These are phyloP conservation scores for Penicillium sp. DNA, from an alignment of 2,329 filamentous ascomycete species.

Conservation along the genomic window DNA sequence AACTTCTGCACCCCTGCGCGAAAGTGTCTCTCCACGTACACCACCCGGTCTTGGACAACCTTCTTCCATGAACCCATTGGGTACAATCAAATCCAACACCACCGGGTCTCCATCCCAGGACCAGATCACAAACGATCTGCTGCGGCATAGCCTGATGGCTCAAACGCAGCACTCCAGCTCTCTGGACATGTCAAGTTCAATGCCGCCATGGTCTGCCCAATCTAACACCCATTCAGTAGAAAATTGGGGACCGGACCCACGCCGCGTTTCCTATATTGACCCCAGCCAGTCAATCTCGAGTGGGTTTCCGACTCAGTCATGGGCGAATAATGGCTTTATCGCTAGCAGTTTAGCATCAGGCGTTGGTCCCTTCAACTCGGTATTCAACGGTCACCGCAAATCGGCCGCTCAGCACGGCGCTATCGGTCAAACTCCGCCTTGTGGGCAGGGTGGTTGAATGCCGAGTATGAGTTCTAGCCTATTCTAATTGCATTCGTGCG, in stretches of 20 bases:
- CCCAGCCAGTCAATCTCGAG: conserved; percentile 35
- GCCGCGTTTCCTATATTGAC: conserved; percentile 26
- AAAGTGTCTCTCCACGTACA: conserved; percentile 44
- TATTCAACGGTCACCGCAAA: conserved; percentile 33
- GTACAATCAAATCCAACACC: conserved; percentile 17
- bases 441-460: conserved; percentile 51
- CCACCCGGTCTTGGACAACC: conserved; percentile 42
- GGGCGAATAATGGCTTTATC: conserved; percentile 45
- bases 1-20: conserved; percentile 50
- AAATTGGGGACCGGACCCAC: conserved; percentile 32
- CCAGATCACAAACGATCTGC: conserved; percentile 33
- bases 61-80: conserved; percentile 16
- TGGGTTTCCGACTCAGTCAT: conserved; percentile 35
- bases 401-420: conserved; percentile 41
- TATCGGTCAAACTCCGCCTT: conserved; percentile 53
- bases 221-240: conserved; percentile 23
- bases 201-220: conserved; percentile 32
- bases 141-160: conserved; percentile 34
- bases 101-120: conserved; percentile 31
- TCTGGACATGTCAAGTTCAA: conserved; percentile 27
- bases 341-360: conserved; percentile 36
- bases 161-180: conserved; percentile 31
- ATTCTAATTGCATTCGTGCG: conserved; percentile 4
- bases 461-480: neutral
- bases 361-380: conserved; percentile 29